A percentile compares a stretch with the other conserved stretches of the same genome.
Evolutionary conservation across 257 asterid species (phyloP).

Genomic region (Nyctanthes arbortristis): DNA sequence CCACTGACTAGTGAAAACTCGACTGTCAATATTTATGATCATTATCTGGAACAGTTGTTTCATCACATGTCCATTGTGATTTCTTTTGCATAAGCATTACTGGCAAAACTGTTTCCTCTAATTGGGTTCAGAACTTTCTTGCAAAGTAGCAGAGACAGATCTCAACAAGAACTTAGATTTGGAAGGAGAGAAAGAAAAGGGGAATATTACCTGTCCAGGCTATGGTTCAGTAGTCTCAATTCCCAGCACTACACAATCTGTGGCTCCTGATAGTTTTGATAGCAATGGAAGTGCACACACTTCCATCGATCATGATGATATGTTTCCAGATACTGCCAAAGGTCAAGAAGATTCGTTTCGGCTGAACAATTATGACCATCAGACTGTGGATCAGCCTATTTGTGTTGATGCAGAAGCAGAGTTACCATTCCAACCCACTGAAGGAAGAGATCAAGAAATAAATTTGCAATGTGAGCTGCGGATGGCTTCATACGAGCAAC

Average conservation of each 20-base stretch:
- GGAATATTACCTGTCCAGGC: conserved; percentile 22
- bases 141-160: conserved; percentile 39
- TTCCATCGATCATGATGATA: conserved; percentile 31
- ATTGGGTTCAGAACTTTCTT: conserved; percentile 17
- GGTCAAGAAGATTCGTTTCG: conserved; percentile 27
- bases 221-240: conserved; percentile 37
- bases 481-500: conserved; percentile 21
- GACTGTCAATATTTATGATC: conserved; percentile 5
- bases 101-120: conserved; percentile 12
- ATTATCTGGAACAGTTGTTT: conserved; percentile 17
- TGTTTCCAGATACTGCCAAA: conserved; percentile 35
- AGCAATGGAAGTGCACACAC: conserved; percentile 32
- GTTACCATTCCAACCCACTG: conserved; percentile 27
- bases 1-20: conserved; percentile 20
- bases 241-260: conserved; percentile 35
- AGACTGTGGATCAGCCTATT: conserved; percentile 10
- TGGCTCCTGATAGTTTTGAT: conserved; percentile 79
- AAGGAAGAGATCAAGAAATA: conserved; percentile 35
- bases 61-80: conserved; percentile 13
- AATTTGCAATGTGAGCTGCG: conserved; percentile 13
- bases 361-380: conserved; percentile 23
- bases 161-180: conserved; percentile 33
- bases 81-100: conserved; percentile 11
- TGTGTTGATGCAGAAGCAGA: conserved; percentile 39
- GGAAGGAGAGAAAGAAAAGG: conserved; percentile 31